phyloP scores from a whole-genome alignment of 225 moss, liverwort and hornwort species.

The Marchantia paleacea region DNA sequence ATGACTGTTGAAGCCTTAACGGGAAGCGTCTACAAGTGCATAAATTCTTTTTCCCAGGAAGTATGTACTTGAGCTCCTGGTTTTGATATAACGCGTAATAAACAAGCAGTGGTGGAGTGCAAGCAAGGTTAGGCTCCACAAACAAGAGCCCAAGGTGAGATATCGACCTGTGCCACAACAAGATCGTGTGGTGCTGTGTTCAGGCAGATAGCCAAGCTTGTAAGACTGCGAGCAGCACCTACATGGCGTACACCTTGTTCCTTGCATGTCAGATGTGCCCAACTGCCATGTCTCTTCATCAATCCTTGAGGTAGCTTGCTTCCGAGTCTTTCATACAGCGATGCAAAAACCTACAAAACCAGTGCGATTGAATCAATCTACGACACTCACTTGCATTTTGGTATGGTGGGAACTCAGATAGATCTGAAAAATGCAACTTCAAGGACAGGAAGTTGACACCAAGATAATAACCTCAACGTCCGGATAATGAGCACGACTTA shows the following conservation, averaged over 20 bases:
- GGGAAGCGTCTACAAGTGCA: not conserved
- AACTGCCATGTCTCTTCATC: constrained; percentile 64
- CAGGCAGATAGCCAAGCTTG: constrained; percentile 50
- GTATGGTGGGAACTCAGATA: not conserved
- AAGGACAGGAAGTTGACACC: not conserved
- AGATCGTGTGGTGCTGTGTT: constrained; percentile 70
- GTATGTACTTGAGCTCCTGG: not conserved
- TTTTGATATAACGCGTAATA: not conserved
- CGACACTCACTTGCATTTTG: no score
- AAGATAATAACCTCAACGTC: constrained; percentile 57
- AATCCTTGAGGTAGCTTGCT: constrained; percentile 58
- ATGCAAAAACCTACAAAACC: constrained; percentile 49
- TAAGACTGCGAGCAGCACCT: constrained; percentile 56
- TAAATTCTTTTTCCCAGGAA: not conserved
- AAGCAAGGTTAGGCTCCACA: not conserved
- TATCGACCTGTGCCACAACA: constrained; percentile 41
- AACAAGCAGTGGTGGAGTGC: not conserved
- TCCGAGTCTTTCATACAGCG: constrained; percentile 49
- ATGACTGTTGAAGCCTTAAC: not conserved
- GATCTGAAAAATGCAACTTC: not conserved
- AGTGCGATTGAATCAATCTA: not conserved
- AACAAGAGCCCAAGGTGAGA: not conserved
- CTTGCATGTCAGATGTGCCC: constrained; percentile 58
- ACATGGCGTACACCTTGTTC: constrained; percentile 43
- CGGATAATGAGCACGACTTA: constrained; percentile 40